Evolutionary conservation across 805 yeast genomes (phyloP).

Genomic region (Saccharomycopsis synnaedendra): DNA sequence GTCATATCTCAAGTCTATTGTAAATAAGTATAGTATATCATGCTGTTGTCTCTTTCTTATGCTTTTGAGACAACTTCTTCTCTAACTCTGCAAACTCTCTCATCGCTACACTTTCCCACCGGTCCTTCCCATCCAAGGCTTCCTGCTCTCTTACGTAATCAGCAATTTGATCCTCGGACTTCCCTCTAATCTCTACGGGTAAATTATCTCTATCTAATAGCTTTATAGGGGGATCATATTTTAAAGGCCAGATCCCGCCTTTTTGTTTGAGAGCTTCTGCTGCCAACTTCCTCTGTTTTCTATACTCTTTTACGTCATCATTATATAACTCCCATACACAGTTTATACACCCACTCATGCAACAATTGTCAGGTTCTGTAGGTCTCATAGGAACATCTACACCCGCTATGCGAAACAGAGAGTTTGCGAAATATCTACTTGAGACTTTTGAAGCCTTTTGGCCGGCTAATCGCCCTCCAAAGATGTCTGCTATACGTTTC

Average conservation of each 20-base stretch:
- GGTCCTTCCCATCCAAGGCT: constrained; percentile 23
- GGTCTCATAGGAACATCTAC: constrained; percentile 71
- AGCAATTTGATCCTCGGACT: constrained; percentile 18
- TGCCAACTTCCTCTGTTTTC: constrained; percentile 45
- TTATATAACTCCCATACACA: constrained; percentile 94
- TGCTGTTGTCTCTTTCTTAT: too few relatives aligned
- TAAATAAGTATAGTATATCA: too few relatives aligned
- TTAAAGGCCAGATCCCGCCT: constrained; percentile 49
- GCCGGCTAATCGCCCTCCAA: constrained; percentile 48
- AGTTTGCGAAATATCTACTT: constrained; percentile 19
- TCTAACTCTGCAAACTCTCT: constrained; percentile 80
- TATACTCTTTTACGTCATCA: constrained; percentile 85
- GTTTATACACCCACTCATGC: constrained; percentile 94
- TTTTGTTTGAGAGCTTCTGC: constrained; percentile 33
- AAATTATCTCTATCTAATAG: constrained; percentile 30
- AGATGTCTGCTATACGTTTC: constrained; percentile 30
- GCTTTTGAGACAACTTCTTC: constrained; percentile 30
- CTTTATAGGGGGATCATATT: constrained; percentile 46
- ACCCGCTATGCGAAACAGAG: constrained; percentile 37
- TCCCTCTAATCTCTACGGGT: constrained; percentile 27
- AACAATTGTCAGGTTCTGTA: constrained; percentile 86
- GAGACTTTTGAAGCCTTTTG: constrained; percentile 22
- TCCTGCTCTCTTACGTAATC: constrained; percentile 25
- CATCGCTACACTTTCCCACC: constrained; percentile 62
- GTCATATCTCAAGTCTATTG: too few relatives aligned